A percentile compares a stretch with the other conserved stretches of the same genome.
phyloP scores from a whole-genome alignment of 1,284 basidiomycete species.

The Trichosporon sp. region DNA sequence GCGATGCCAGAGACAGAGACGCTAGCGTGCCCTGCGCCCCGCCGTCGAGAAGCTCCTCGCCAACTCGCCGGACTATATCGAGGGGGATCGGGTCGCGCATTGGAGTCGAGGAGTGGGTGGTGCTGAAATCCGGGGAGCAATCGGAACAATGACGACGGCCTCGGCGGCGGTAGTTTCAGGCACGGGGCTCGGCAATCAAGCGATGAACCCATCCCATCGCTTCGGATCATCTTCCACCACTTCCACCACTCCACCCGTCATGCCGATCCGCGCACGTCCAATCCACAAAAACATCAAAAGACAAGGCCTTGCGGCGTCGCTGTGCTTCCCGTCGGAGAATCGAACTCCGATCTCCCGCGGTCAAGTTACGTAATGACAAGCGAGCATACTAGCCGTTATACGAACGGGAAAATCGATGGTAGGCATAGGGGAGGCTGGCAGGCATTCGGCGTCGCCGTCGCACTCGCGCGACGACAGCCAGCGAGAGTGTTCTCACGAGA shows the following conservation, averaged over 20 bases:
- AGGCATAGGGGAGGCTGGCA: not conserved
- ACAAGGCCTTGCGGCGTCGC: not conserved
- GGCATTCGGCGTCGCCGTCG: not conserved
- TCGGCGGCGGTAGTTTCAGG: not conserved
- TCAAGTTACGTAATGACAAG: not conserved
- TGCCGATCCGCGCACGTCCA: too few relatives aligned
- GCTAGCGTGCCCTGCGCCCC: slow-evolving; percentile 13
- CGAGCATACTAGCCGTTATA: not conserved
- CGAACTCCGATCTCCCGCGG: not conserved
- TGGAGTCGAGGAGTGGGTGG: not conserved
- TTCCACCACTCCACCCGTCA: not conserved
- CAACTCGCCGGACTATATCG: slow-evolving; percentile 26
- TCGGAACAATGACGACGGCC: not conserved
- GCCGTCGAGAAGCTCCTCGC: slow-evolving; percentile 11
- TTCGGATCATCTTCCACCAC: too few relatives aligned
- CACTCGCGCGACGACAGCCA: too few relatives aligned
- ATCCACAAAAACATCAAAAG: not conserved
- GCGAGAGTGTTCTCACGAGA: too few relatives aligned
- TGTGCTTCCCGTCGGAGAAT: not conserved
- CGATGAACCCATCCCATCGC: not conserved
- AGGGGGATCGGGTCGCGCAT: not conserved
- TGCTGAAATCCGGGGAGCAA: not conserved
- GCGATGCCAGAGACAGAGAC: slow-evolving; percentile 12
- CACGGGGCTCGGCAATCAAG: not conserved
- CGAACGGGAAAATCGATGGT: not conserved